Evolutionary conservation across 2,329 filamentous ascomycete genomes (phyloP).

Genomic region (Coniochaeta sp.): DNA sequence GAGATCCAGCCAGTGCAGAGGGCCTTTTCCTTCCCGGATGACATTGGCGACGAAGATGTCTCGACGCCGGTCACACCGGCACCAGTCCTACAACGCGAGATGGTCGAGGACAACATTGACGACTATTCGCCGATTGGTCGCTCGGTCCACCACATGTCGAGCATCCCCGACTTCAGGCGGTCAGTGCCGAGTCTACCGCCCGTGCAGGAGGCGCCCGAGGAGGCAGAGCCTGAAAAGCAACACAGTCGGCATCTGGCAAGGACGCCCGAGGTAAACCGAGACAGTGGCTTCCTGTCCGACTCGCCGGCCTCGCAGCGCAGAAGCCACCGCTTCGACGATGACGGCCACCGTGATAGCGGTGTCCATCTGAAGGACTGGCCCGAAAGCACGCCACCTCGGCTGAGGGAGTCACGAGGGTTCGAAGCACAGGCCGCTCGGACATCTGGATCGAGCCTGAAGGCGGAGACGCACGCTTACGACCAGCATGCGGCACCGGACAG

Average conservation of each 20-base stretch:
- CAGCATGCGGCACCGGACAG: background rate
- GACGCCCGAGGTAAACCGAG: slow-evolving; percentile 33
- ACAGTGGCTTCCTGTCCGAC: slow-evolving; percentile 40
- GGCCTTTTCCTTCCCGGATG: slow-evolving; percentile 19
- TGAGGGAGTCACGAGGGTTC: background rate
- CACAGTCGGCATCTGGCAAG: slow-evolving; percentile 11
- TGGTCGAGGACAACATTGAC: slow-evolving; percentile 4
- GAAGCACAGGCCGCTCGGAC: slow-evolving; percentile 4
- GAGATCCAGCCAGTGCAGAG: slow-evolving; percentile 15
- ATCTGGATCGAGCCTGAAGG: background rate
- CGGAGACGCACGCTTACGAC: background rate
- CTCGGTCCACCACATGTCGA: slow-evolving; percentile 12
- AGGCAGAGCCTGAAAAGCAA: slow-evolving; percentile 26
- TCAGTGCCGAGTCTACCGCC: slow-evolving; percentile 39
- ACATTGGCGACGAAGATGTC: slow-evolving; percentile 19
- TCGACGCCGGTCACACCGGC: slow-evolving; percentile 11
- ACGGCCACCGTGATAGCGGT: slow-evolving; percentile 45
- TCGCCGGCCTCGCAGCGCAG: slow-evolving; percentile 31
- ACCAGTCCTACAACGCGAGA: background rate
- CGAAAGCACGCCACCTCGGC: slow-evolving; percentile 16
- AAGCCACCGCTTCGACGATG: slow-evolving; percentile 24
- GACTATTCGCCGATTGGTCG: slow-evolving; percentile 8
- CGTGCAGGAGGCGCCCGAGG: slow-evolving; percentile 42
- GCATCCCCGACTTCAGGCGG: slow-evolving; percentile 30
- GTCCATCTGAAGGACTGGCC: slow-evolving; percentile 44